A percentile compares a stretch with the other conserved stretches of the same genome.
Conservation (phyloP, 352 stramenopile genomes). For the Aphanomyces stellatus region DNA sequence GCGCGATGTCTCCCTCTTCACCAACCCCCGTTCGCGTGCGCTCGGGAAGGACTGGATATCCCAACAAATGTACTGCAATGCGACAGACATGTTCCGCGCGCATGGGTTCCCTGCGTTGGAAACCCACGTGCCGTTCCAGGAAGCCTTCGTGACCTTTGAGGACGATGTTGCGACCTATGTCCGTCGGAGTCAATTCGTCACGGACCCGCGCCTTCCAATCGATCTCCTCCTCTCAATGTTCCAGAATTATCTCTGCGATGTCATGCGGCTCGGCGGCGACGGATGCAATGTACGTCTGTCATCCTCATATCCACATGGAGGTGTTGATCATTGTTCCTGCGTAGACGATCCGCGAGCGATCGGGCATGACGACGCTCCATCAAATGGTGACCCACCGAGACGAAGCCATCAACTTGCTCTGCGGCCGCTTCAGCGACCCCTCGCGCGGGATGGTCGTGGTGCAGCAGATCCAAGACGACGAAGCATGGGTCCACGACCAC, state of each 20-base stretch:
- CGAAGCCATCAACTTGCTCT: neutral
- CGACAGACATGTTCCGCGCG: neutral
- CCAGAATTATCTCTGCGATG: neutral
- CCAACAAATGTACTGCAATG: slow-evolving; percentile 2
- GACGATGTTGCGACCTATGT: neutral
- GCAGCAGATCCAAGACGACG: neutral
- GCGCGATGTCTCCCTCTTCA: neutral
- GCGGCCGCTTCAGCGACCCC: neutral
- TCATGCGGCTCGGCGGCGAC: neutral
- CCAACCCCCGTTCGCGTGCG: neutral
- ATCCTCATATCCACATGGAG: too few species aligned
- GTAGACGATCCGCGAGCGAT: neutral
- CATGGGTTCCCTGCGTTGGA: neutral
- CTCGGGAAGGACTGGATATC: neutral
- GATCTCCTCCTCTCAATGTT: neutral
- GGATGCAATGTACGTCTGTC: neutral
- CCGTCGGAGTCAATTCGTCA: neutral
- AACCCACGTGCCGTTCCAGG: neutral
- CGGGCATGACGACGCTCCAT: neutral
- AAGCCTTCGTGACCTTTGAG: neutral
- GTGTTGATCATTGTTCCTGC: too few species aligned
- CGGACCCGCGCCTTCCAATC: neutral
- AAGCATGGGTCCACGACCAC: neutral
- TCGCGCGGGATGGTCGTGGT: neutral
- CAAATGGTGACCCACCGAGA: neutral